Evolutionary conservation across 805 yeast genomes (phyloP), one percentile per base, ranked within the genome.

Genomic region (Dipodascus geniculatus): DNA sequence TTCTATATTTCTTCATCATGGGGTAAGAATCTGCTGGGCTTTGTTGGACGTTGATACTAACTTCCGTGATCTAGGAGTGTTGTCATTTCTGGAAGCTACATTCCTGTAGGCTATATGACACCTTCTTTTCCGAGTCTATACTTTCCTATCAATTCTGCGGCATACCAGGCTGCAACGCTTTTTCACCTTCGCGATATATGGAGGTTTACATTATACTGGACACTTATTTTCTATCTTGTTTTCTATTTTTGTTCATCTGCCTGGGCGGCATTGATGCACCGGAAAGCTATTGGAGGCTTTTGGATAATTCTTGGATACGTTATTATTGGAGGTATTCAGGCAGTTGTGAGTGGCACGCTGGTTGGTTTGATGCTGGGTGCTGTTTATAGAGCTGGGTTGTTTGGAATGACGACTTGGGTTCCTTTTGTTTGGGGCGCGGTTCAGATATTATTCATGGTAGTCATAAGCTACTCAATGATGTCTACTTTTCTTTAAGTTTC

Each of bases 391-490:
- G 81, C 95, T 0, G 96, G 96, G 0, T 74, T 84, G 22, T 80
- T 91, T 61, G 78, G 85, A 22, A 87, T 93, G 95, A 83, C 95
- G 11, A 87, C 97, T 0, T 91, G 99, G 99, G 80, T 91, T 4
- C 98, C 99, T 0, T 76, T 91, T 59, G 77, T 85, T 53, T 87
- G 90, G 80, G 95, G 82, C 0, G 67, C 85, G 1, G 77, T 85
- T 2, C 82, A 81, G 60, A 74, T 86, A 3, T 63, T 88, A 48
- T 85, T 78, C 66, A 80, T 85, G 63, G 74, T 87, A 35, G 72
- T 83, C 33, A 76, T 82, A 6, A 76, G 86, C 3, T 87, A 85
- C 64, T 79, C 85, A 54, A 74, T 80, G 56, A 77, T 77, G 48
- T 67, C 79, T 16, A 70, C 69, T 6, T 28, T 28, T 28, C n/a